Percentiles rank a stretch among this genome's conserved stretches.
These are phyloP conservation scores for Daedalea quercina DNA, from an alignment of 768 basidiomycete species.

Conservation along the genomic window DNA sequence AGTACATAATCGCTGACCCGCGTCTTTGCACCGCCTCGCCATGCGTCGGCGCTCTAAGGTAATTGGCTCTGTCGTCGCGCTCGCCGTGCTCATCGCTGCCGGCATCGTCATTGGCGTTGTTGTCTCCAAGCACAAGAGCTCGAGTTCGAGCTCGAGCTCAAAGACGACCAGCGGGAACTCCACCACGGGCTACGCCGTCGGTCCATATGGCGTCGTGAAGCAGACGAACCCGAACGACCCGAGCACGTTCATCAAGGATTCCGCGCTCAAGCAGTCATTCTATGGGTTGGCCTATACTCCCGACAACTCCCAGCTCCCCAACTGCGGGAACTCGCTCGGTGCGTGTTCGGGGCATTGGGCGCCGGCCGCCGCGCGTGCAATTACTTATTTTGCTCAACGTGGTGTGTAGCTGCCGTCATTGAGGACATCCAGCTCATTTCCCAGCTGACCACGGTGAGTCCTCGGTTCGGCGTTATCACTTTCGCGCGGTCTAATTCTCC, in stretches of 20 bases:
- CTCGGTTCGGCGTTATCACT: background rate
- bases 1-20: background rate
- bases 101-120: conserved; percentile 62
- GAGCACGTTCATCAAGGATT: conserved; percentile 67
- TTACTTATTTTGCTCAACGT: background rate
- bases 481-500: background rate
- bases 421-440: conserved; percentile 78
- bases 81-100: conserved; percentile 46
- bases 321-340: conserved; percentile 51
- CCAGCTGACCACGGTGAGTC: conserved; percentile 61
- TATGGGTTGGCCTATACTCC: conserved; percentile 90
- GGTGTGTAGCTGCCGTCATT: conserved; percentile 44
- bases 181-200: conserved; percentile 10
- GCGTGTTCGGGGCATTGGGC: conserved; percentile 11
- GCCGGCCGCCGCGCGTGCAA: background rate
- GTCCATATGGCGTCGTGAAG: conserved; percentile 18
- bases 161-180: conserved; percentile 17
- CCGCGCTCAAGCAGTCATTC: conserved; percentile 64
- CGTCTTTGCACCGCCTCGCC: background rate
- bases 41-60: conserved; percentile 32
- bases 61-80: conserved; percentile 37
- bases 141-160: conserved; percentile 23
- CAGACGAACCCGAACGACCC: conserved; percentile 59
- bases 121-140: conserved; percentile 45
- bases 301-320: conserved; percentile 58